Percentiles rank a stretch among this genome's conserved stretches.
phyloP scores from a whole-genome alignment of 169 alveolate species.

The Plasmodium relictum region DNA sequence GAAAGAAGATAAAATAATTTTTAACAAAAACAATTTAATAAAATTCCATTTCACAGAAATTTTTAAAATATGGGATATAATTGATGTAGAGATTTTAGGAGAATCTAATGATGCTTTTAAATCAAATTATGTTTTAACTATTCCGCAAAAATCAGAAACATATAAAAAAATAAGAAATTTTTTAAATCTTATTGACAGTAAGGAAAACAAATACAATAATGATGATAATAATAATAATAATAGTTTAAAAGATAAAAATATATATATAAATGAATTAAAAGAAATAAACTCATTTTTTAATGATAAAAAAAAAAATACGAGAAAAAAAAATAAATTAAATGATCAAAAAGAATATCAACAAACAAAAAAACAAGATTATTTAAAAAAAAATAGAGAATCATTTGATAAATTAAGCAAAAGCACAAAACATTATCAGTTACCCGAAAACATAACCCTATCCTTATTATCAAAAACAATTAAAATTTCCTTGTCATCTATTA shows the following conservation, averaged over 20 bases:
- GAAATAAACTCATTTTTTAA: not conserved
- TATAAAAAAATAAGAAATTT: conserved; percentile 1
- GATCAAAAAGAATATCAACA: not conserved
- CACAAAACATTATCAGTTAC: not conserved
- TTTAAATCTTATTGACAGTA: not conserved
- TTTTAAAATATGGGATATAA: conserved; percentile 73
- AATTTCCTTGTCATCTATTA: conserved; percentile 36
- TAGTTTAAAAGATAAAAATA: not conserved
- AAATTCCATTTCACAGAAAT: conserved; percentile 8
- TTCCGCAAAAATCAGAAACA: conserved; percentile 40
- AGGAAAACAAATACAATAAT: not conserved
- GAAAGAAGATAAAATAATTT: not conserved
- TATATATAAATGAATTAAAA: not conserved
- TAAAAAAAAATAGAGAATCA: conserved; percentile 17
- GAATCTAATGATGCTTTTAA: conserved; percentile 12
- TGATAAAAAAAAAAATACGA: not conserved
- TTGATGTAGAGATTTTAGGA: conserved; percentile 42
- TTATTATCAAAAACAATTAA: conserved; percentile 25
- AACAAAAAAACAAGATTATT: not conserved
- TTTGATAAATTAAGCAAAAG: not conserved
- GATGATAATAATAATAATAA: not conserved
- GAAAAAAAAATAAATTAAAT: not conserved
- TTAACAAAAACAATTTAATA: not conserved
- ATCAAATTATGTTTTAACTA: conserved; percentile 41
- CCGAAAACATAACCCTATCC: conserved; percentile 8